Base-by-base conservation (phyloP, 1,284 basidiomycete genomes). In the Acaromyces ingoldii region DNA sequence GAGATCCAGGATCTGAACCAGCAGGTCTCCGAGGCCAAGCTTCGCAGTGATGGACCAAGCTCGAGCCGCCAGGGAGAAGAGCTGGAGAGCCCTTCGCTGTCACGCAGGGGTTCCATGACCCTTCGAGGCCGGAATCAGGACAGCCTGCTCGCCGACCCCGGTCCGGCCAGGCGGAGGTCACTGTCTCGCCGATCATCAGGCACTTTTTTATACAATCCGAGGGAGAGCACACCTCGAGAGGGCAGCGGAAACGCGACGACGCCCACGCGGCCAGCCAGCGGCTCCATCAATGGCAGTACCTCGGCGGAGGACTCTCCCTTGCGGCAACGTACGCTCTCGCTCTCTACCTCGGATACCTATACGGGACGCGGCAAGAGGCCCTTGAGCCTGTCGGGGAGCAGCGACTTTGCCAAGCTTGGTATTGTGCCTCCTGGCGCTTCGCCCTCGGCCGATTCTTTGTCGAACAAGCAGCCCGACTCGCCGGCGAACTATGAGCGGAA, bases 1-100 rank as follows among this genome's bases (percentile, higher is more conserved):
- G 88, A 91, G 74, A 90, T 95, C 57, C 86, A 86, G 11, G 88
- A 91, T 60, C 81, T 96, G 40, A 66, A 65, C 37, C 22, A 60
- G 5, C 68, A 71, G 46, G 49, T 71, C 24, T 57, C 55, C 21
- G 63, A 67, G 43, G 44, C 59, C 39, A 67, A 69, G 55, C 60
- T 71, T 28, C 10, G 34, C 10, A 28, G 61, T 62, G 36, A 57
- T 68, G 15, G 63, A n/a, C n/a, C 63, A 28, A 53, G 54, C 17
- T 51, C 51, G 6, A 51, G 43, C n/a, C 58, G 60, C 36, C 55
- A 58, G 44, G 57, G 57, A 10, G 53, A 31, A 10, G 42, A 52
- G 3, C 50, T 54, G 0, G 38, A 47, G 17, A 55, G 48, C 11
- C 57, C 53, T 1, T 17, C 33, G 4, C 4, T 43, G n/a, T 41